These are phyloP conservation scores for Colletotrichum shisoi DNA, from an alignment of 2,329 filamentous ascomycete species.

Conservation along the genomic window DNA sequence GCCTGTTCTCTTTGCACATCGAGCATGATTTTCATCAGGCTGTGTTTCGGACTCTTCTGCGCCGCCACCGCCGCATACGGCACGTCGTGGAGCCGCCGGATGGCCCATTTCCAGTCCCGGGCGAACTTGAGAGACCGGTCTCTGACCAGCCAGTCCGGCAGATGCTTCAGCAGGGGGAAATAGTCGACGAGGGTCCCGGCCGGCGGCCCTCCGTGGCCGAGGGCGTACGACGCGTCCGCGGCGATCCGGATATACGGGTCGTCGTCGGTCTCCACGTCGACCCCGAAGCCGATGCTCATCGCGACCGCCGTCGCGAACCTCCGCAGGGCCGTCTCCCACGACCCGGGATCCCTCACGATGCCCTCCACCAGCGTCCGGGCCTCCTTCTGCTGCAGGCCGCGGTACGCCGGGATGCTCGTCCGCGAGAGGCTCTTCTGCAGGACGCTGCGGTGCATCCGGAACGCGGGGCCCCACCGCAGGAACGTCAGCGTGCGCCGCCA, in stretches of 20 bases:
- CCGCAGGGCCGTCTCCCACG: conserved; percentile 51
- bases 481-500: conserved; percentile 58
- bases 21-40: conserved; percentile 43
- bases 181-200: conserved; percentile 56
- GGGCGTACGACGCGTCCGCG: conserved; percentile 40
- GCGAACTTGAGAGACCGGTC: conserved; percentile 47
- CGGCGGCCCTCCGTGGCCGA: conserved; percentile 48
- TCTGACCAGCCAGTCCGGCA: conserved; percentile 50
- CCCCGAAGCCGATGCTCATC: conserved; percentile 55
- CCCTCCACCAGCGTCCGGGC: conserved; percentile 43
- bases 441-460: conserved; percentile 54
- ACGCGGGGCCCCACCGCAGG: conserved; percentile 52
- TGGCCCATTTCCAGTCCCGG: conserved; percentile 45
- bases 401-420: conserved; percentile 48
- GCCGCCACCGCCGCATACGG: conserved; percentile 48
- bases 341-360: conserved; percentile 45
- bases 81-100: conserved; percentile 54
- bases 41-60: conserved; percentile 1
- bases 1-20: conserved; percentile 42
- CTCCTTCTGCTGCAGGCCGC: conserved; percentile 42
- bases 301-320: conserved; percentile 54
- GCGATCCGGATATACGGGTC: conserved; percentile 48
- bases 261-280: conserved; percentile 48
- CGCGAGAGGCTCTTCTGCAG: conserved; percentile 55
- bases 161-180: conserved; percentile 54